phyloP scores from a whole-genome alignment of 2,329 filamentous ascomycete genomes.

The Nothopassalora personata region DNA sequence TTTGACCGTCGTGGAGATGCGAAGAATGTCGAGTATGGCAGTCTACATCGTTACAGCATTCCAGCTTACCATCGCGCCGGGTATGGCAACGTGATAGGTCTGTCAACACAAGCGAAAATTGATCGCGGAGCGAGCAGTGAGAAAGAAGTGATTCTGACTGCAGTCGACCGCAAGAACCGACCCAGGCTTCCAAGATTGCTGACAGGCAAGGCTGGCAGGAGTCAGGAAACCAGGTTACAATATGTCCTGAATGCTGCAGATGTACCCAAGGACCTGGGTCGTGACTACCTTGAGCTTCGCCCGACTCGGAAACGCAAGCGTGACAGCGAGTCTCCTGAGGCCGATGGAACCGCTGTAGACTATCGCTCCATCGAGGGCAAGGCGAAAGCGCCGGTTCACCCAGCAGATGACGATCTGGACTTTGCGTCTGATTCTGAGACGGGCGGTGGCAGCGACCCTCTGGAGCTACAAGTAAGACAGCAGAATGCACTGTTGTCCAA shows the following conservation, averaged over 20 bases:
- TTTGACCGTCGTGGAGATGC: constrained; percentile 72
- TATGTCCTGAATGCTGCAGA: constrained; percentile 7
- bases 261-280: neutral
- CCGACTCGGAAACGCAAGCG: constrained; percentile 19
- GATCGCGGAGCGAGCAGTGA: constrained; percentile 59
- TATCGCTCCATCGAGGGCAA: constrained; percentile 38
- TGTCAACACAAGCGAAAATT: constrained; percentile 56
- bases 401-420: constrained; percentile 36
- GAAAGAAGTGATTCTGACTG: constrained; percentile 12
- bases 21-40: constrained; percentile 68
- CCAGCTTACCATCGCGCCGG: constrained; percentile 67
- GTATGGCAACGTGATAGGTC: constrained; percentile 65
- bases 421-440: constrained; percentile 28
- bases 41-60: constrained; percentile 64
- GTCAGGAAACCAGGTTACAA: constrained; percentile 2
- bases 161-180: neutral
- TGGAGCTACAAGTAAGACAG: constrained; percentile 38
- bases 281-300: constrained; percentile 18
- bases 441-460: constrained; percentile 7
- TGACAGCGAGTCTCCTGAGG: constrained; percentile 9
- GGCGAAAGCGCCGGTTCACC: constrained; percentile 17
- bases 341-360: constrained; percentile 22
- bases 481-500: constrained; percentile 59
- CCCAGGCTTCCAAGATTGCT: constrained; percentile 7
- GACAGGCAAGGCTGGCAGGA: constrained; percentile 12